A percentile compares a stretch with the other conserved stretches of the same genome.
phyloP scores from a whole-genome alignment of 2,329 filamentous ascomycete species.

The Aspergillus fischeri region DNA sequence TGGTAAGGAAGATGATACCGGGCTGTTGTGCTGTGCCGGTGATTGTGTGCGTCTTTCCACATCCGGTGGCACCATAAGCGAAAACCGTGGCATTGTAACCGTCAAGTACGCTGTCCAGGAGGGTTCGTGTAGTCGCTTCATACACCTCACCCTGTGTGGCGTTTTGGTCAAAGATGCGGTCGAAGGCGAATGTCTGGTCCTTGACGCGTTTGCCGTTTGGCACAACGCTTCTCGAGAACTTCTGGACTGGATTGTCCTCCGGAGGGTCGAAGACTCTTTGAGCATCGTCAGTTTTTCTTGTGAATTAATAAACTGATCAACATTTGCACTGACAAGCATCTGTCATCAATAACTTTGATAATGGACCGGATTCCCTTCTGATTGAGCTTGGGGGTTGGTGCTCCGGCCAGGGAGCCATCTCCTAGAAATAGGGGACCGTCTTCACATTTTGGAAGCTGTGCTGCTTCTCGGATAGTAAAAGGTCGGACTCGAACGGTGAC shows the following conservation, averaged over 20 bases:
- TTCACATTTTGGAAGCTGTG: conserved; percentile 72
- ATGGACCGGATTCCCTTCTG: conserved; percentile 85
- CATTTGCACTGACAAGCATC: conserved; percentile 70
- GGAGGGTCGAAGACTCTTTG: conserved; percentile 90
- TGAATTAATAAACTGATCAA: background rate
- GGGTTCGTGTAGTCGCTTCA: conserved; percentile 79
- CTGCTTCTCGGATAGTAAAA: conserved; percentile 85
- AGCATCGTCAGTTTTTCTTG: conserved; percentile 14
- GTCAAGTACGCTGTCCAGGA: conserved; percentile 93
- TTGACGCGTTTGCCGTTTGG: conserved; percentile 87
- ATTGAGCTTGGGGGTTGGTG: conserved; percentile 76
- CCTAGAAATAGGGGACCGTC: conserved; percentile 91
- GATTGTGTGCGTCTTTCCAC: conserved; percentile 98
- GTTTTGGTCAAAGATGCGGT: conserved; percentile 94
- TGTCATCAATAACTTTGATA: conserved; percentile 94
- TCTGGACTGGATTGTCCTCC: conserved; percentile 87
- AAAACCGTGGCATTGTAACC: conserved; percentile 99
- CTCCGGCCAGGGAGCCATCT: conserved; percentile 88
- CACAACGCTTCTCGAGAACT: conserved; percentile 77
- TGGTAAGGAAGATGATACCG: conserved; percentile 96
- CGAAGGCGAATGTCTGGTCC: conserved; percentile 96
- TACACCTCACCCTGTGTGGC: conserved; percentile 90
- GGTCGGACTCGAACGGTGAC: conserved; percentile 59
- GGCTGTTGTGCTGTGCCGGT: conserved; percentile 87
- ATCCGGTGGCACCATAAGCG: conserved; percentile 95